Evolutionary conservation across 331 rosid species (phyloP).

Genomic region (Rosa hybrid): DNA sequence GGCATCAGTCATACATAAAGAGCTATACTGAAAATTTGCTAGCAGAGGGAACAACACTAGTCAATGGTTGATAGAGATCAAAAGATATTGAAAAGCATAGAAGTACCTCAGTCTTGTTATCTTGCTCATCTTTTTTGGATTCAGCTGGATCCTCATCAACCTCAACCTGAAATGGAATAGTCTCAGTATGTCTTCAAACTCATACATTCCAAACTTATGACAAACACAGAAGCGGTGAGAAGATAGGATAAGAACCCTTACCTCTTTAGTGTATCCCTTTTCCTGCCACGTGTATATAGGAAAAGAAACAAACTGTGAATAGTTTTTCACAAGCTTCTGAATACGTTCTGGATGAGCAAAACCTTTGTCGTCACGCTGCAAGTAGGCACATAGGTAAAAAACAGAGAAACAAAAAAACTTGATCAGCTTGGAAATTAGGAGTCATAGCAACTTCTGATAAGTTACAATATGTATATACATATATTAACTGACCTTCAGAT

Average conservation of each 20-base stretch:
- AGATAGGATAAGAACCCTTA: conserved; percentile 21
- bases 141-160: conserved; percentile 90
- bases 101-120: conserved; percentile 70
- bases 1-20: not conserved
- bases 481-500: conserved; percentile 61
- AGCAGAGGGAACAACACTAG: not conserved
- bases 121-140: conserved; percentile 57
- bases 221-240: conserved; percentile 5
- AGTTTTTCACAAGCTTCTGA: conserved; percentile 85
- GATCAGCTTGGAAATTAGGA: conserved; percentile 23
- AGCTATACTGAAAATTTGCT: not conserved
- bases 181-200: conserved; percentile 10
- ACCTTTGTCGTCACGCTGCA: conserved; percentile 86
- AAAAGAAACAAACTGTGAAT: conserved; percentile 93
- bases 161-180: conserved; percentile 61
- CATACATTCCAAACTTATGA: not conserved
- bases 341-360: conserved; percentile 89
- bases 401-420: not conserved
- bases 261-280: conserved; percentile 90
- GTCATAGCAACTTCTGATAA: not conserved
- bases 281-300: conserved; percentile 97
- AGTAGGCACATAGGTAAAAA: not conserved
- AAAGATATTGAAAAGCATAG: not conserved
- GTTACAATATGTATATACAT: not conserved
- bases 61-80: not conserved